Evolutionary conservation across 495 filamentous ascomycete species (phyloP).

Genomic region (Penicillium chermesinum): DNA sequence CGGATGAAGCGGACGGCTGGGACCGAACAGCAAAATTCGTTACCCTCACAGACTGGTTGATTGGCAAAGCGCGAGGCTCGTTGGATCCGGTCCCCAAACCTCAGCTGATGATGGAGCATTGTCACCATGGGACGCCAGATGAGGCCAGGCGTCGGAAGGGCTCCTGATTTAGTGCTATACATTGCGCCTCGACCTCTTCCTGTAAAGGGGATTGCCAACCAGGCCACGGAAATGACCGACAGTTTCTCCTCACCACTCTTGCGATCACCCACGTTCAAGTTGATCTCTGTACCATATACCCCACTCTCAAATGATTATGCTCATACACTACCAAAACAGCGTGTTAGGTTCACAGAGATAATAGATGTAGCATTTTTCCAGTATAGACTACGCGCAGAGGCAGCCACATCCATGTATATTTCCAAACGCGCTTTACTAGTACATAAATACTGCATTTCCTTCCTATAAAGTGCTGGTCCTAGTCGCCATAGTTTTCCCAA

Average conservation of each 20-base stretch:
- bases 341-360: background rate
- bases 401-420: background rate
- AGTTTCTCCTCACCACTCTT: conserved; percentile 10
- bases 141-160: background rate
- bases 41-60: conserved; percentile 81
- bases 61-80: conserved; percentile 55
- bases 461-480: too few relatives aligned
- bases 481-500: too few relatives aligned
- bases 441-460: too few relatives aligned
- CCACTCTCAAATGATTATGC: background rate
- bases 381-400: background rate
- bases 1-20: conserved; percentile 69
- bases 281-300: conserved; percentile 4
- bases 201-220: too few relatives aligned
- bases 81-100: conserved; percentile 38
- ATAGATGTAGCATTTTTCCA: background rate
- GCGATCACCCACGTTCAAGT: background rate
- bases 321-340: background rate
- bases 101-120: conserved; percentile 29
- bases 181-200: too few relatives aligned
- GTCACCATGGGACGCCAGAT: conserved; percentile 11
- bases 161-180: background rate
- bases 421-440: too few relatives aligned
- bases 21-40: conserved; percentile 69
- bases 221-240: background rate